phyloP scores from a whole-genome alignment of 768 basidiomycete species.

The Lentinula boryana region DNA sequence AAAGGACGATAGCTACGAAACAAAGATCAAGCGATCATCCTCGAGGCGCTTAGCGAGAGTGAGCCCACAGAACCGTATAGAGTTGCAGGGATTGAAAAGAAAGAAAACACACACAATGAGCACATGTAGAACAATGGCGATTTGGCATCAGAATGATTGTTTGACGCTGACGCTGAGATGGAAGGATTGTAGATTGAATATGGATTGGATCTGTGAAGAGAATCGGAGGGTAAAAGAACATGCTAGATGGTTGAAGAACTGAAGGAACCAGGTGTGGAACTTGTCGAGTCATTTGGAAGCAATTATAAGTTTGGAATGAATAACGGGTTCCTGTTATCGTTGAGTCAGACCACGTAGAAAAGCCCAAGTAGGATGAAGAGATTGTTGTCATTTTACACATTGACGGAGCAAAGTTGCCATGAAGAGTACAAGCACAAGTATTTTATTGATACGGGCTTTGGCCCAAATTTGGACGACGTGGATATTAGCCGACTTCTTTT shows the following conservation, averaged over 20 bases:
- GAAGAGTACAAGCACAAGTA: background rate
- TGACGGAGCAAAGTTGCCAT: background rate
- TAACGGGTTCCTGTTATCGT: background rate
- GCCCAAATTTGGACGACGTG: background rate
- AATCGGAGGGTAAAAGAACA: too few species aligned
- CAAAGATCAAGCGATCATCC: background rate
- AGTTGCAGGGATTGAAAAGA: background rate
- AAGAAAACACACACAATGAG: background rate
- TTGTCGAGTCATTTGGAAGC: background rate
- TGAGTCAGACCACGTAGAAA: background rate
- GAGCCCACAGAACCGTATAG: background rate
- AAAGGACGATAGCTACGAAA: background rate
- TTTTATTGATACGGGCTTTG: background rate
- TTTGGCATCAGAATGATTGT: background rate
- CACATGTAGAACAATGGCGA: background rate
- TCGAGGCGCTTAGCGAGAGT: background rate
- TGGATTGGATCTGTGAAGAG: background rate
- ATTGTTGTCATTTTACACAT: background rate
- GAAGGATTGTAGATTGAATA: background rate
- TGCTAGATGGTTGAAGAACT: background rate
- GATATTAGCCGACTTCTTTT: background rate
- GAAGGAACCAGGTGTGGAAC: background rate
- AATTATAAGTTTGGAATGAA: too few species aligned
- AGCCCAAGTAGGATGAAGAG: background rate
- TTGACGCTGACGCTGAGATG: background rate